A percentile compares a stretch with the other conserved stretches of the same genome.
Evolutionary conservation across 208 protist genomes (phyloP).

Genomic region (Sergeia podlipaevii): DNA sequence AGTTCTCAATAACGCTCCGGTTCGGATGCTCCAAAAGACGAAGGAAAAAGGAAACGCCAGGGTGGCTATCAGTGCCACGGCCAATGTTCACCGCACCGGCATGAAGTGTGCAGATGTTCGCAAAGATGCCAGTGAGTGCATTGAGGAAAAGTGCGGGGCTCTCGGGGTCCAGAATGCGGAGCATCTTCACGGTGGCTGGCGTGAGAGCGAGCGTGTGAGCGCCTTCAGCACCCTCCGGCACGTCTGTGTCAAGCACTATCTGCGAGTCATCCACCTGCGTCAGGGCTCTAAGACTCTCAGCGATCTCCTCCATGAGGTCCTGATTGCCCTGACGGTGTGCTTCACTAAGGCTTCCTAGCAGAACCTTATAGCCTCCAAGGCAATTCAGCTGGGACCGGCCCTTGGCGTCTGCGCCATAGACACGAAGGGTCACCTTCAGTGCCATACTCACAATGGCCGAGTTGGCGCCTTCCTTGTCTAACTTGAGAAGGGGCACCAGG

Average conservation of each 20-base stretch:
- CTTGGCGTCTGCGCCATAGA: slow-evolving; percentile 63
- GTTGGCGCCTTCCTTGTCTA: slow-evolving; percentile 72
- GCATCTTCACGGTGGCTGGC: slow-evolving; percentile 82
- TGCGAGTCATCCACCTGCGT: slow-evolving; percentile 72
- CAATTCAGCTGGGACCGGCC: slow-evolving; percentile 38
- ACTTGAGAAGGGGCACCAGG: slow-evolving; percentile 46
- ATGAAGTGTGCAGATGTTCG: slow-evolving; percentile 70
- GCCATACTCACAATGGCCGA: slow-evolving; percentile 33
- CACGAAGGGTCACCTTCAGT: slow-evolving; percentile 40
- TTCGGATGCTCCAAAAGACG: slow-evolving; percentile 72
- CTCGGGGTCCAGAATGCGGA: slow-evolving; percentile 79
- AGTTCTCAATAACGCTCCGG: slow-evolving; percentile 62
- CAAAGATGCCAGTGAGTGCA: slow-evolving; percentile 76
- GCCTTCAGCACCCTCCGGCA: slow-evolving; percentile 65
- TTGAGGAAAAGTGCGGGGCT: slow-evolving; percentile 69
- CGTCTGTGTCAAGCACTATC: slow-evolving; percentile 65
- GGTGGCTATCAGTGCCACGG: slow-evolving; percentile 63
- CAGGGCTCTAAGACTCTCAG: slow-evolving; percentile 45
- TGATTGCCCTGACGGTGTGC: slow-evolving; percentile 74
- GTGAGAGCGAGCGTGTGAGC: slow-evolving; percentile 61
- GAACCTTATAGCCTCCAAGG: slow-evolving; percentile 48
- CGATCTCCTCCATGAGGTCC: slow-evolving; percentile 69
- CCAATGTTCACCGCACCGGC: slow-evolving; percentile 55
- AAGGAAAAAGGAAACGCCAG: slow-evolving; percentile 79
- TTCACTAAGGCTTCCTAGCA: slow-evolving; percentile 70